Conservation (phyloP, 805 yeast genomes). For the Candida orba region DNA sequence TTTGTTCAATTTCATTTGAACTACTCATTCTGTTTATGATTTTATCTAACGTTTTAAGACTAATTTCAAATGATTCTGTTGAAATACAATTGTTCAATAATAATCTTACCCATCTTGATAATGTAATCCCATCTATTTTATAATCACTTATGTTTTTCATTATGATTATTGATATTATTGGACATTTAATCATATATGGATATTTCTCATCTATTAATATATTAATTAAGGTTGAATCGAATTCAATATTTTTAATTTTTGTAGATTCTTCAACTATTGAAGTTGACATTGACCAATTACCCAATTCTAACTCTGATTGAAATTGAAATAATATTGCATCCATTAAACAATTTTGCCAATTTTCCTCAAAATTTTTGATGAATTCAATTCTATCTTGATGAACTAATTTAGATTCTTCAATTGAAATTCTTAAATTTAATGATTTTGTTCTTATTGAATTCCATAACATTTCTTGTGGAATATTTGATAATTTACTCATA, state of each 20-base stretch:
- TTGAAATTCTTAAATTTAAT: slow-evolving; percentile 8
- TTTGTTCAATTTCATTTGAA: slow-evolving; percentile 2
- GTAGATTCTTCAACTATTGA: slow-evolving; percentile 18
- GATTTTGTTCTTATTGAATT: slow-evolving; percentile 7
- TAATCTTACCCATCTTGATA: slow-evolving; percentile 26
- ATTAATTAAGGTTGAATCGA: slow-evolving; percentile 22
- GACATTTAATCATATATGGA: slow-evolving; percentile 15
- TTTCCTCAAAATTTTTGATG: slow-evolving; percentile 6
- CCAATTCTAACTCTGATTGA: slow-evolving; percentile 20
- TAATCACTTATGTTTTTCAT: slow-evolving; percentile 19
- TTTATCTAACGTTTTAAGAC: slow-evolving; percentile 8
- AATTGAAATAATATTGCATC: slow-evolving; percentile 20
- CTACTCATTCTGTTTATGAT: slow-evolving; percentile 4
- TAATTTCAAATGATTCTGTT: slow-evolving; percentile 5
- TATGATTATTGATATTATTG: slow-evolving; percentile 17
- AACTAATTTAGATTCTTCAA: slow-evolving; percentile 12
- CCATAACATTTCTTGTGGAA: slow-evolving; percentile 6
- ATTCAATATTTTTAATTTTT: slow-evolving; percentile 8
- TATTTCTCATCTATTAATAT: slow-evolving; percentile 9
- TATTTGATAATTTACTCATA: slow-evolving; percentile 5
- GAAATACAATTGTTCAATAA: slow-evolving; percentile 15
- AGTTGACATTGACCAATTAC: slow-evolving; percentile 17
- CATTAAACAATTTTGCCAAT: slow-evolving; percentile 17
- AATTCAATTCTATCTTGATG: slow-evolving; percentile 8
- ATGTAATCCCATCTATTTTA: slow-evolving; percentile 6